These are phyloP conservation scores for Pythium aphanidermatum DNA, from an alignment of 352 stramenopile species.

Conservation along the genomic window DNA sequence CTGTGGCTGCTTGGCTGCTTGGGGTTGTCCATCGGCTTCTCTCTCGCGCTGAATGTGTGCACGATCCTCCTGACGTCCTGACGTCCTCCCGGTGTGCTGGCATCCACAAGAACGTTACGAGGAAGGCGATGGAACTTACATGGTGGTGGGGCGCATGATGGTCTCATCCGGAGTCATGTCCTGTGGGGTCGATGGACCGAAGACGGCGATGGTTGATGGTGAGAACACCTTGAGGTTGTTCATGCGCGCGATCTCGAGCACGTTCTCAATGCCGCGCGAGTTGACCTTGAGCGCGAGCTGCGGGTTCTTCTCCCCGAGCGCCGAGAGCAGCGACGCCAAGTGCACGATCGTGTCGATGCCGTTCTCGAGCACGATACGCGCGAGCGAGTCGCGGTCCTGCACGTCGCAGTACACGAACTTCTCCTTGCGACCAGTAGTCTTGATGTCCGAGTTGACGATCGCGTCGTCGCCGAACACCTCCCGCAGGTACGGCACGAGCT, in stretches of 20 bases:
- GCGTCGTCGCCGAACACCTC: slow-evolving; percentile 46
- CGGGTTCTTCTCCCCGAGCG: slow-evolving; percentile 88
- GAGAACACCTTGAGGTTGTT: slow-evolving; percentile 87
- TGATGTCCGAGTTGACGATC: slow-evolving; percentile 85
- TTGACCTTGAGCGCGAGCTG: slow-evolving; percentile 86
- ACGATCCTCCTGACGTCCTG: not conserved
- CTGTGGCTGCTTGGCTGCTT: not conserved
- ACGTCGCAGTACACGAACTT: slow-evolving; percentile 82
- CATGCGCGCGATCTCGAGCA: slow-evolving; percentile 84
- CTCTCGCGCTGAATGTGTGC: not conserved
- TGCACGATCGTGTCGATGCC: slow-evolving; percentile 88
- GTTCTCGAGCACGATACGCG: slow-evolving; percentile 83
- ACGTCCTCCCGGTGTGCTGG: not conserved
- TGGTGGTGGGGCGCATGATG: slow-evolving; percentile 89
- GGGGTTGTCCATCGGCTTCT: not conserved
- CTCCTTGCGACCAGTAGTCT: slow-evolving; percentile 44
- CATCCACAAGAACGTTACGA: slow-evolving; percentile 2
- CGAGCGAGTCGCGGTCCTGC: slow-evolving; percentile 62
- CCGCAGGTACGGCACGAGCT: slow-evolving; percentile 76
- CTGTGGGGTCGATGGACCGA: slow-evolving; percentile 81
- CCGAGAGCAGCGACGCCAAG: slow-evolving; percentile 87
- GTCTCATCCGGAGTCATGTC: slow-evolving; percentile 84
- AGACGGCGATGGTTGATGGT: slow-evolving; percentile 89
- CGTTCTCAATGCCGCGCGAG: slow-evolving; percentile 84
- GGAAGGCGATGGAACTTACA: slow-evolving; percentile 37